Conservation (phyloP, 2,329 filamentous ascomycete genomes). For the Cladophialophora yegresii region DNA sequence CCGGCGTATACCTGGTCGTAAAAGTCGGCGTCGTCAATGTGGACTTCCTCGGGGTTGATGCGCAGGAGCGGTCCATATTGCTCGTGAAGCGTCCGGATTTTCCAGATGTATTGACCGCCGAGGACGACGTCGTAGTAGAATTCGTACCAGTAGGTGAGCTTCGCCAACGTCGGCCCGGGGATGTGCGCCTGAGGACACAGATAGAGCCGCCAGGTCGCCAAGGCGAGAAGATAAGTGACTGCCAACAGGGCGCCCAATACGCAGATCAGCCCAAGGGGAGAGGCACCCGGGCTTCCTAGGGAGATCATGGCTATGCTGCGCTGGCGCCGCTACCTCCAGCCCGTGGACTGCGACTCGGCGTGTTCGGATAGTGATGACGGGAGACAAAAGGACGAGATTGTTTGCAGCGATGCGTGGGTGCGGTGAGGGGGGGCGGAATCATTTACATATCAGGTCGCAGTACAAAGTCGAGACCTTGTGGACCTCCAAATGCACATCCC, state of each 20-base stretch:
- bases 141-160: constrained; percentile 25
- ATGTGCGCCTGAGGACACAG: constrained; percentile 38
- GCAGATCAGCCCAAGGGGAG: not conserved
- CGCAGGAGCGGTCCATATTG: constrained; percentile 35
- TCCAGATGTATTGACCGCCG: constrained; percentile 29
- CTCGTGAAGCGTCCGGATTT: constrained; percentile 31
- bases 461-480: not conserved
- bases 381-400: not conserved
- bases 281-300: constrained; percentile 4
- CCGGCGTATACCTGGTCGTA: constrained; percentile 33
- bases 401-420: not conserved
- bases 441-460: not conserved
- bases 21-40: constrained; percentile 32
- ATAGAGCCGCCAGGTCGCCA: constrained; percentile 38
- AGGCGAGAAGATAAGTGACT: constrained; percentile 16
- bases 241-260: constrained; percentile 6
- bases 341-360: not conserved
- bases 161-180: constrained; percentile 36
- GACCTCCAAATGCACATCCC: not conserved
- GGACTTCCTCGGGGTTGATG: constrained; percentile 36
- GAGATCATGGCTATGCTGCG: not conserved
- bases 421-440: not conserved
- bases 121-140: constrained; percentile 36
- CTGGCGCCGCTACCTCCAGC: not conserved
- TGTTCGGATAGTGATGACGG: not conserved